These are phyloP conservation scores for Helotiales sp. DNA, from an alignment of 2,329 filamentous ascomycete genomes.

Conservation along the genomic window DNA sequence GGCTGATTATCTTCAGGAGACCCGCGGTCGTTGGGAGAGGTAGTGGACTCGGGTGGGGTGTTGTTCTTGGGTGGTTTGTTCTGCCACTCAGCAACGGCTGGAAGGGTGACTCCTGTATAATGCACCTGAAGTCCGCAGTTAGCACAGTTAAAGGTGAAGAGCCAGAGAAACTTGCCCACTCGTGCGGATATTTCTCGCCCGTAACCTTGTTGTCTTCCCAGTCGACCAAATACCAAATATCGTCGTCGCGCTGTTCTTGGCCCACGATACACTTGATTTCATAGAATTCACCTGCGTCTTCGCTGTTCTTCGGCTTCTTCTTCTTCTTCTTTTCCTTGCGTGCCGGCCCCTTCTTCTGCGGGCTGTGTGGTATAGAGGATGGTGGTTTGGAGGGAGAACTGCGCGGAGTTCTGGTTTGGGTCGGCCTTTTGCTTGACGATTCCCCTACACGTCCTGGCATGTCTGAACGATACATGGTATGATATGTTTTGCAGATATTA, in stretches of 20 bases:
- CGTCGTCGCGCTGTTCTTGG: not conserved
- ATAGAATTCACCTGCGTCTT: not conserved
- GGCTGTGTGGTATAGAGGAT: not conserved
- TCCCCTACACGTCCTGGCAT: not conserved
- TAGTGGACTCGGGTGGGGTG: not conserved
- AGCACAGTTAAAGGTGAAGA: not conserved
- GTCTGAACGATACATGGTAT: not conserved
- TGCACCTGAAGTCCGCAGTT: not conserved
- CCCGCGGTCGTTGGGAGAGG: not conserved
- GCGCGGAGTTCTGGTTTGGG: not conserved
- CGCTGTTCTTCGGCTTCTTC: not conserved
- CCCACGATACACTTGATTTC: not conserved
- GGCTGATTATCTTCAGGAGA: slow-evolving; percentile 28
- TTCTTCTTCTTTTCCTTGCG: not conserved
- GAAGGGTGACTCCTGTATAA: not conserved
- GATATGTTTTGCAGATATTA: not conserved
- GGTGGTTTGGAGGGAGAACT: not conserved
- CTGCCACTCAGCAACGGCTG: slow-evolving; percentile 16
- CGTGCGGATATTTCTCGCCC: slow-evolving; percentile 53
- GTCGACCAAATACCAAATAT: slow-evolving; percentile 54
- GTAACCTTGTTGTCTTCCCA: slow-evolving; percentile 60
- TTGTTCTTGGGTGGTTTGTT: slow-evolving; percentile 4
- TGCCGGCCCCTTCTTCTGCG: not conserved
- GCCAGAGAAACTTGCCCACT: slow-evolving; percentile 52
- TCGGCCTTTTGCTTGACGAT: not conserved